Percentiles rank a stretch among this genome's conserved stretches.
These are phyloP conservation scores for Borovskyia barvae DNA, from an alignment of 208 protist species.

Conservation along the genomic window DNA sequence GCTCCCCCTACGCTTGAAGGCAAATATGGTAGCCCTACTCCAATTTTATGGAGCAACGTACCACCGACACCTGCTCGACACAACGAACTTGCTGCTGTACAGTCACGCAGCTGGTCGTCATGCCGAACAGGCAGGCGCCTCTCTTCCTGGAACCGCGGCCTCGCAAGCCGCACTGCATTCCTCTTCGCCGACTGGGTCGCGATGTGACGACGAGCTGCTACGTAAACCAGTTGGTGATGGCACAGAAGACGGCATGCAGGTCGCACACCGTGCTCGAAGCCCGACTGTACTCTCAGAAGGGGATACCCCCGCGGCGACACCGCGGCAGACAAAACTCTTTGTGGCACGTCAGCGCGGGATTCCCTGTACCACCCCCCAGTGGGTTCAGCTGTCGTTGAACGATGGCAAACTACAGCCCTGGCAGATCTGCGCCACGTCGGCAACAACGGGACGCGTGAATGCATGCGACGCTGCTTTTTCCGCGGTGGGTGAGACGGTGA, in stretches of 20 bases:
- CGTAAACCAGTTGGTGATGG: too few species aligned
- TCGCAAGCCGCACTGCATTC: too few species aligned
- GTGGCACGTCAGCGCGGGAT: constrained; percentile 29
- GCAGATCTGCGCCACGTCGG: neutral
- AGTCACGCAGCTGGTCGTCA: constrained; percentile 13
- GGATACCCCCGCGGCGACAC: too few species aligned
- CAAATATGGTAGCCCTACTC: constrained; percentile 61
- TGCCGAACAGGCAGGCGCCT: too few species aligned
- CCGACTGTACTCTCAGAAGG: too few species aligned
- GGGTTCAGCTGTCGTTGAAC: constrained; percentile 59
- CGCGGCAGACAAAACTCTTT: constrained; percentile 24
- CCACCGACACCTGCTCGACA: constrained; percentile 45
- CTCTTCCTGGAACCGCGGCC: too few species aligned
- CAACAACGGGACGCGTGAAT: neutral
- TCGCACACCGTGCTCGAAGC: too few species aligned
- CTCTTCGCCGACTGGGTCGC: too few species aligned
- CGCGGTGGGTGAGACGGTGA: too few species aligned
- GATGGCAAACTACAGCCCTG: constrained; percentile 13
- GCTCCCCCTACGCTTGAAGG: constrained; percentile 38
- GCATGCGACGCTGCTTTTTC: too few species aligned
- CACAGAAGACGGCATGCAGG: too few species aligned
- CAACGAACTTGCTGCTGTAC: constrained; percentile 56
- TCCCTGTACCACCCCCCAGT: constrained; percentile 46
- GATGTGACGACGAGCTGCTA: too few species aligned
- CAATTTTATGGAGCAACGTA: constrained; percentile 72